Base-by-base conservation (phyloP, 2,329 filamentous ascomycete species). In the Diaporthe vexans region DNA sequence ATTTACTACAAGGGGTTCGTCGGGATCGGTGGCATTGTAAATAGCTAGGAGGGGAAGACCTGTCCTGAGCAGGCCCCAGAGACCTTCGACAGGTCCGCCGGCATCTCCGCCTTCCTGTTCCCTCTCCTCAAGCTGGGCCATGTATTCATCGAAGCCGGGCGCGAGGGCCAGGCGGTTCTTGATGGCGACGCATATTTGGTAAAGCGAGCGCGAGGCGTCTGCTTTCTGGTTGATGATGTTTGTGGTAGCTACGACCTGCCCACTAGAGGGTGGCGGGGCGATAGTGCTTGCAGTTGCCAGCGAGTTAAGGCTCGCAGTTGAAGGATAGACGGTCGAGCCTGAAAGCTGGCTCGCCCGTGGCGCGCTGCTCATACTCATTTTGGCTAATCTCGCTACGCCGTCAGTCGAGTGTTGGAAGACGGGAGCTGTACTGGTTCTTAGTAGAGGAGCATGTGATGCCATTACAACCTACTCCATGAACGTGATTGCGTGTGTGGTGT, bases 201-300 rank as follows among this genome's bases (percentile, higher is more conserved):
- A 99, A 33, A 99, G 91, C 15, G 95, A 98, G 75, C 93, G 90
- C 73, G 94, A 94, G 77, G 97, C 95, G 82, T 98, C 95, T 82
- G 95, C 97, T 82, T 94, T 94, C 84, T 96, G 94, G 85, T 99
- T 99, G 88, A 99, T 98, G 83, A 99, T 97, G 84, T 98, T 98
- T 83, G 94, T 90, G 75, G 94, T 95, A 75, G 95, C 94, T 79
- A 94, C 86, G 76, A 95, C 90, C 75, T 90, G 90, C 59, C 91
- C 91, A 75, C 87, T 90, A 61, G 88, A 85, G 13, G 79, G 77
- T 70, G 84, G 76, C n/a, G 78, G 78, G 46, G 83, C 81, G 37
- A 85, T 78, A 43, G 87, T 88, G 37, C 84, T 79, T 17, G 84
- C 80, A 78, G 83, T 88, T 58, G 84, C 81, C 63, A 90, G 82